Evolutionary conservation across 2,329 filamentous ascomycete species (phyloP).

Genomic region (Pseudopithomyces maydicus): DNA sequence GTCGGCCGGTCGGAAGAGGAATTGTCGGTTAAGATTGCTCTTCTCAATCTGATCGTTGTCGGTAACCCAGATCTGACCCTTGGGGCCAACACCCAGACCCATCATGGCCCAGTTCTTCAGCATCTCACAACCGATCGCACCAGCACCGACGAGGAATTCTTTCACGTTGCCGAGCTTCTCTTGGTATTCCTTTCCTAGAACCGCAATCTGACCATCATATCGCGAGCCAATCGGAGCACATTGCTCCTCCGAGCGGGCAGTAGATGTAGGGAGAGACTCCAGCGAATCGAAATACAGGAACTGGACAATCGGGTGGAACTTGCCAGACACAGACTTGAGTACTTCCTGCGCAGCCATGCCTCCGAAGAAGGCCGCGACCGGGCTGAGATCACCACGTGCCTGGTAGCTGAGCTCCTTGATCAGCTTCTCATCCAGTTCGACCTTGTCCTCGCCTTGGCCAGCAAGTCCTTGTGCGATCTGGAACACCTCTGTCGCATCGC

Average conservation of each 20-base stretch:
- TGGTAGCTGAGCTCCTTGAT: conserved; percentile 94
- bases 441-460: conserved; percentile 67
- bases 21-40: conserved; percentile 97
- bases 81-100: conserved; percentile 83
- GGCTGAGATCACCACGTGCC: conserved; percentile 85
- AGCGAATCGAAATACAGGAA: conserved; percentile 98
- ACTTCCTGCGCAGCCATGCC: conserved; percentile 93
- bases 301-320: conserved; percentile 94
- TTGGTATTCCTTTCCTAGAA: conserved; percentile 92
- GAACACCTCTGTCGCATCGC: conserved; percentile 79
- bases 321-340: conserved; percentile 94
- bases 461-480: conserved; percentile 77
- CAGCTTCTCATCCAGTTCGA: conserved; percentile 90
- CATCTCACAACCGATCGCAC: conserved; percentile 98
- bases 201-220: conserved; percentile 96
- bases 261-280: conserved; percentile 84
- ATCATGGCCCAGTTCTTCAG: conserved; percentile 99
- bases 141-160: conserved; percentile 93
- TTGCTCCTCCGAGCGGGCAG: conserved; percentile 77
- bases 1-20: conserved; percentile 90
- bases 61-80: conserved; percentile 88
- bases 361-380: conserved; percentile 94
- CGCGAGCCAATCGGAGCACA: conserved; percentile 85
- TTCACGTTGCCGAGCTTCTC: conserved; percentile 89
- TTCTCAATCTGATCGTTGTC: conserved; percentile 99